These are phyloP conservation scores for Xylaria nigripes DNA, from an alignment of 495 filamentous ascomycete genomes.

Conservation along the genomic window DNA sequence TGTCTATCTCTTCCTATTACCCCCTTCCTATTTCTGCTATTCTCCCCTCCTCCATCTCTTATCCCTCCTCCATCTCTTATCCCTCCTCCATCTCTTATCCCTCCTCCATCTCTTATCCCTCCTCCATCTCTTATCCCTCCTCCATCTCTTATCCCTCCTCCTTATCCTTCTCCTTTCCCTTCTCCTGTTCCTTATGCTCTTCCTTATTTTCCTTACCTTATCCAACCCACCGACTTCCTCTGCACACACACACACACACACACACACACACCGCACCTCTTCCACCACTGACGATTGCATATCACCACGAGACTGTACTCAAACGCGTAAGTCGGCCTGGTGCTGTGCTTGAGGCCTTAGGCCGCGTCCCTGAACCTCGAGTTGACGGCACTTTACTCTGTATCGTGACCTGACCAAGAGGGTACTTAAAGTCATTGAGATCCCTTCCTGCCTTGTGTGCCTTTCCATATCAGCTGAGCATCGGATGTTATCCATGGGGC, in stretches of 20 bases:
- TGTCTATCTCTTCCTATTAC: too few relatives aligned
- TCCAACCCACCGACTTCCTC: too few relatives aligned
- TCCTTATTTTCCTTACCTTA: too few relatives aligned
- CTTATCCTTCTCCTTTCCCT: not conserved
- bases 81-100: too few relatives aligned
- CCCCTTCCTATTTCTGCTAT: too few relatives aligned
- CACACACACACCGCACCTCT: too few relatives aligned
- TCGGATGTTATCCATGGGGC: not conserved
- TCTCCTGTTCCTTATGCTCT: too few relatives aligned
- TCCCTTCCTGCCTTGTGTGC: slow-evolving; percentile 8
- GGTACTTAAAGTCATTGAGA: slow-evolving; percentile 3
- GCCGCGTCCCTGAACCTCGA: slow-evolving; percentile 12
- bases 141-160: not conserved
- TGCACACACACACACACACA: too few relatives aligned
- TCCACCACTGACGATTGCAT: slow-evolving; percentile 1
- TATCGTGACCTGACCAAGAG: slow-evolving; percentile 1
- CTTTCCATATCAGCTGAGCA: slow-evolving; percentile 1
- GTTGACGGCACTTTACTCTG: not conserved
- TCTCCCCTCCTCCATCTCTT: too few relatives aligned
- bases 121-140: not conserved
- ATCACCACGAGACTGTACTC: slow-evolving; percentile 7
- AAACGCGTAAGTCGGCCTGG: slow-evolving; percentile 1
- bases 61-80: too few relatives aligned
- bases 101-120: not conserved
- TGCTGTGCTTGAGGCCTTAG: not conserved